Evolutionary conservation across 352 stramenopile genomes (phyloP), one percentile per base, ranked within the genome.

Genomic region (Globisporangium nodosum): DNA sequence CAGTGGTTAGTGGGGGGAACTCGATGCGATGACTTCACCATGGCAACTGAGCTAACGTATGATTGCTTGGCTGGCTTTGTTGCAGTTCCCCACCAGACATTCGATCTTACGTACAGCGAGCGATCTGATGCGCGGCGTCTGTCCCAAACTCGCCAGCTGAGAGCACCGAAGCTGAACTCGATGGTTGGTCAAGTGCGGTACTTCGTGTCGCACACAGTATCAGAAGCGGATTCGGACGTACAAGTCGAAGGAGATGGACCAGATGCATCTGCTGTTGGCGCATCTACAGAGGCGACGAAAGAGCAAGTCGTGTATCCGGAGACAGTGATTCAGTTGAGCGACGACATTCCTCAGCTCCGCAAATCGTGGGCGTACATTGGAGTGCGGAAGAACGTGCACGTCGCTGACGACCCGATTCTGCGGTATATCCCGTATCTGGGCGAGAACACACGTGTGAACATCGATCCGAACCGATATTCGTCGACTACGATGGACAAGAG

Each of bases 351-450:
- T 1, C 53, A 66, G 3, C 61, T 88, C 56, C 64, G 76, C 39
- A 76, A 69, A 18, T 79, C 78, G 7, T 86, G 80, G 51, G 70
- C 81, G n/a, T 86, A 79, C 65, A 78, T 90, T 48, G 76, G 79
- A 7, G 65, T 96, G 12, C 78, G 78, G 30, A 90, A 80, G 24
- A 91, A 88, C 49, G 69, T 83, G 35, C 78, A 75, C 45, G 78
- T 88, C 1, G 83, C 92, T 13, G 88, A 97, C 65, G 83, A 97
- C 53, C 73, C 80, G 5, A 76, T 94, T 37, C 66, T 98, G 52
- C 76, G 83, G 13, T 92, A 94, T 56, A 75, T 97, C 9, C 91
- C 91, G 3, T 96, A 96, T 63, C 80, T 97, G 61, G 89, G 89
- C 18, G 88, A 97, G 18, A 69, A 78, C 24, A 64, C 69, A 5